These are phyloP conservation scores for Phytophthora podocarpi DNA, from an alignment of 352 stramenopile species.

Conservation along the genomic window DNA sequence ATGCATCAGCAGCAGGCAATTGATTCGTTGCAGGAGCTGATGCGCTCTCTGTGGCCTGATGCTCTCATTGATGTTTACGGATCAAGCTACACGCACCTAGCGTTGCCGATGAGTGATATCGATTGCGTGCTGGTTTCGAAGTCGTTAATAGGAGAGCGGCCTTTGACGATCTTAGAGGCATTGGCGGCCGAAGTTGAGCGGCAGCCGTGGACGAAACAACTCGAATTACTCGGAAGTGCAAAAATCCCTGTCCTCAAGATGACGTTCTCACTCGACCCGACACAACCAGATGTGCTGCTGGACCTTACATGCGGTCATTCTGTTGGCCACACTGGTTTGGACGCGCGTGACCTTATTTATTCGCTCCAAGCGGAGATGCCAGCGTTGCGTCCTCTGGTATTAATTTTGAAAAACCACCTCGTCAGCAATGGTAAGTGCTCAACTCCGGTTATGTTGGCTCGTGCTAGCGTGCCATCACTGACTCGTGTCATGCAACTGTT, in stretches of 20 bases:
- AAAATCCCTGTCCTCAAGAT: constrained; percentile 98
- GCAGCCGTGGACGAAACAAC: constrained; percentile 77
- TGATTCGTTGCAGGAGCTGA: constrained; percentile 46
- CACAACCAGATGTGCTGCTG: constrained; percentile 67
- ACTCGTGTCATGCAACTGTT: constrained; percentile 32
- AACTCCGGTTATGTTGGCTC: background rate
- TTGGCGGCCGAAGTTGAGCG: constrained; percentile 84
- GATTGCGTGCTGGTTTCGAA: constrained; percentile 95
- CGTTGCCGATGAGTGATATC: constrained; percentile 95
- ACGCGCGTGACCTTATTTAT: constrained; percentile 92
- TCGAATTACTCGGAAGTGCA: constrained; percentile 94
- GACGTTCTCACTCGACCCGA: constrained; percentile 43
- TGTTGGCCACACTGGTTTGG: constrained; percentile 93
- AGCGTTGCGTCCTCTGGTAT: constrained; percentile 92
- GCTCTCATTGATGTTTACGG: constrained; percentile 95
- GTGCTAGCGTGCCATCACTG: constrained; percentile 3
- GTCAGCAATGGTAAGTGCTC: constrained; percentile 50
- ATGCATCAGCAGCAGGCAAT: constrained; percentile 56
- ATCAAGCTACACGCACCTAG: constrained; percentile 95
- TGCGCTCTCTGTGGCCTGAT: constrained; percentile 83
- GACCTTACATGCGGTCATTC: constrained; percentile 97
- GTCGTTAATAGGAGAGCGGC: constrained; percentile 71
- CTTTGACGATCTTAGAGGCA: constrained; percentile 90
- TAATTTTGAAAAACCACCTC: constrained; percentile 93
- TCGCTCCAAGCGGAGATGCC: constrained; percentile 91